phyloP scores from a whole-genome alignment of 192 early-diverging fungal genomes.

The Gaertneriomyces semiglobifer region DNA sequence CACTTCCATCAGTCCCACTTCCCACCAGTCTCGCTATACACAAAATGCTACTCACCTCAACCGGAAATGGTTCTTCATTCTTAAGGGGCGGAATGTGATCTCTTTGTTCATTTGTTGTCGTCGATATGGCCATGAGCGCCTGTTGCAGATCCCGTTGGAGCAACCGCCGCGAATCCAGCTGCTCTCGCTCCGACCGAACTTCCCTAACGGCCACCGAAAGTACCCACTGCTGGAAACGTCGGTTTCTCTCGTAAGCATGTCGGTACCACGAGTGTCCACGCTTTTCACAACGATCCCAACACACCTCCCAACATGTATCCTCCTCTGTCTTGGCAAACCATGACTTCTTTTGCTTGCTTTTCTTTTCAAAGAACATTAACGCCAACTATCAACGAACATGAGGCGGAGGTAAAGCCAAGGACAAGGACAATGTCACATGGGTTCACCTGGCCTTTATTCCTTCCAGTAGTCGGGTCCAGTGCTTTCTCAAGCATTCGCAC shows the following conservation, averaged over 20 bases:
- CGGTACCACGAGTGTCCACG: background rate
- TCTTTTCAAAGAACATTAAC: slow-evolving; percentile 36
- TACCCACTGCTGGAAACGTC: slow-evolving; percentile 36
- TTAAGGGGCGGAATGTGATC: slow-evolving; percentile 43
- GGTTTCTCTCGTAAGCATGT: background rate
- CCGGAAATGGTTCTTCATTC: slow-evolving; percentile 44
- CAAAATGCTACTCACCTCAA: slow-evolving; percentile 28
- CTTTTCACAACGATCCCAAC: background rate
- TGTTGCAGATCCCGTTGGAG: slow-evolving; percentile 29
- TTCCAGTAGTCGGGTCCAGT: slow-evolving; percentile 25
- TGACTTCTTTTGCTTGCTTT: slow-evolving; percentile 30
- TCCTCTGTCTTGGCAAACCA: slow-evolving; percentile 39
- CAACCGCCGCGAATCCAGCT: slow-evolving; percentile 33
- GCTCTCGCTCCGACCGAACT: slow-evolving; percentile 37
- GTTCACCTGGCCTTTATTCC: slow-evolving; percentile 21
- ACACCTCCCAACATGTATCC: slow-evolving; percentile 44
- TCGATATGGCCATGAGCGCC: slow-evolving; percentile 30
- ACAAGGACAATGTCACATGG: background rate
- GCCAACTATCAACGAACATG: slow-evolving; percentile 12
- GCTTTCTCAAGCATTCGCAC: slow-evolving; percentile 26
- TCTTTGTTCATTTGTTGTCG: slow-evolving; percentile 40
- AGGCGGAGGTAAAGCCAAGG: background rate
- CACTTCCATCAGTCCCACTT: background rate
- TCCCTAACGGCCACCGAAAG: slow-evolving; percentile 26
- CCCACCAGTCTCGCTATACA: background rate